Evolutionary conservation across 768 basidiomycete genomes (phyloP).

Genomic region (Podaxis sp.): DNA sequence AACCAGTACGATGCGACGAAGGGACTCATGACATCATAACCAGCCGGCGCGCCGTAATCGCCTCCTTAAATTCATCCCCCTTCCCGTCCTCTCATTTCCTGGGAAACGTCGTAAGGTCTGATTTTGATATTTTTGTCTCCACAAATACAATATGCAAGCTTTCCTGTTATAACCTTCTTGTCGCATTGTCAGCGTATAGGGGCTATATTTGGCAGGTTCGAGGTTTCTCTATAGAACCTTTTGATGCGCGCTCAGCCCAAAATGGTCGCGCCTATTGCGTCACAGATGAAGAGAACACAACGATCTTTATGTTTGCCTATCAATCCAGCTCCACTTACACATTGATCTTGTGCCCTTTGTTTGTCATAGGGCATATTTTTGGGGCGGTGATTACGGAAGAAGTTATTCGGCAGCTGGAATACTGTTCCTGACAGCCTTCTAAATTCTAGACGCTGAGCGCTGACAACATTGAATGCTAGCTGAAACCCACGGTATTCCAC

Average conservation of each 20-base stretch:
- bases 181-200: background rate
- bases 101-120: background rate
- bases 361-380: background rate
- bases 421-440: background rate
- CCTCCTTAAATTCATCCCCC: background rate
- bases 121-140: background rate
- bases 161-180: background rate
- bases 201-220: background rate
- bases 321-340: background rate
- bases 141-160: background rate
- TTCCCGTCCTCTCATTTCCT: background rate
- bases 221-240: background rate
- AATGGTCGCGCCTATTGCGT: background rate
- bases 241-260: background rate
- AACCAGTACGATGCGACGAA: background rate
- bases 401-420: background rate
- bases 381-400: background rate
- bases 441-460: background rate
- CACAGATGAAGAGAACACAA: background rate
- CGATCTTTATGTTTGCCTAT: background rate
- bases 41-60: background rate
- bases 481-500: background rate
- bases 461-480: background rate
- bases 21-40: background rate
- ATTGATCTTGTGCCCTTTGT: background rate